Base-by-base conservation (phyloP, 2,329 filamentous ascomycete species). In the Xylaria sp. region DNA sequence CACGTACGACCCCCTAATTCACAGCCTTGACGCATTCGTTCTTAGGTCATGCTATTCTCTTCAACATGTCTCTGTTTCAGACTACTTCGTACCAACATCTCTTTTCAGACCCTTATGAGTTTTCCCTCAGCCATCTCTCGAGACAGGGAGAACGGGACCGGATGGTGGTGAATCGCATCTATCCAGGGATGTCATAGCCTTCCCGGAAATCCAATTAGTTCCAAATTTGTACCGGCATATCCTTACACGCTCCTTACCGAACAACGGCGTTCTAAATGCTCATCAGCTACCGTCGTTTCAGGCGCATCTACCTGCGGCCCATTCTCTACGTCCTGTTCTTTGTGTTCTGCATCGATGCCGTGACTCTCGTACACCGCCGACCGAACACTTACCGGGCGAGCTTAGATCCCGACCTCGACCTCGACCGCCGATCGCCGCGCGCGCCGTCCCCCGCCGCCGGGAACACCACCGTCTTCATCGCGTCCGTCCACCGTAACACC, bases 401-500 rank as follows among this genome's bases (percentile, higher is more conserved):
- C n/a, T 48, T 60, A 42, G 47, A 61, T 47, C 38, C 59, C 46
- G 61, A 63, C n/a, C 48, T 60, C 41, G 47, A 61, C 48, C 38
- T 60, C 46, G 61, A 59, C 39, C 56, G 54, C 47, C 62, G 47
- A 52, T 64, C 29, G 29, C 29, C 11, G 24, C 24, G 6, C 11
- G 6, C 24, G 24, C 49, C 18, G 60, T 44, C 20, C 50, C 54
- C 55, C 34, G 59, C 42, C 7, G 24, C 45, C 8, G 55, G 53
- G 22, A 71, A 72, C 41, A 63, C 67, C 8, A 71, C 68, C 9
- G 78, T 90, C 59, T 90, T 82, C 71, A 87, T 90, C 48, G 83
- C 84, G 13, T 84, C 83, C 39, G 79, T 86, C 47, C 85, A 89
- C 66, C 88, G 85, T 77, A 90, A 89, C 63, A 85, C 82, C 51